Conservation (phyloP, 176 grass and related monocot species). For the Cocos nucifera region DNA sequence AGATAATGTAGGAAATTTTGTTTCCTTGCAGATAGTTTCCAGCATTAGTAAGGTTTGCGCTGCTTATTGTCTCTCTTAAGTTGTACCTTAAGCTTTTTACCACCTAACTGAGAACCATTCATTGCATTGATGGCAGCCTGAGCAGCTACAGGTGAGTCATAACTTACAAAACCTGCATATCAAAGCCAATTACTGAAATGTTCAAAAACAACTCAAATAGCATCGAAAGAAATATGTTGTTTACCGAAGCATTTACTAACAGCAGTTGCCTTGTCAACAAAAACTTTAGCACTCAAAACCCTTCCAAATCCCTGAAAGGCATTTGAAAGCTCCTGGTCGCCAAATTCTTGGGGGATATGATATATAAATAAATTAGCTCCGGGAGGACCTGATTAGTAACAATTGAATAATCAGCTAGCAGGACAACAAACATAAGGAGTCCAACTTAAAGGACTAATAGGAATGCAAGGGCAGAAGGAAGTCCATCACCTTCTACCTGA, state of each 20-base stretch:
- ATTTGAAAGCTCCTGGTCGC: conserved; percentile 73
- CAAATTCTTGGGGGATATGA: conserved; percentile 75
- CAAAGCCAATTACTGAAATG: too few species aligned
- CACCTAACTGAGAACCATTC: conserved; percentile 76
- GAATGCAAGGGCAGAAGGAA: not conserved
- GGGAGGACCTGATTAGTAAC: conserved; percentile 54
- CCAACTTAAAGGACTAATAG: too few species aligned
- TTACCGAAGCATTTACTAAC: conserved; percentile 98
- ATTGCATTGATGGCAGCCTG: conserved; percentile 70
- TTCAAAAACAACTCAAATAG: too few species aligned
- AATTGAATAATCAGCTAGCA: not conserved
- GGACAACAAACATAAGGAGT: too few species aligned
- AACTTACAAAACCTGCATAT: conserved; percentile 90
- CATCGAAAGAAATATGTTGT: not conserved
- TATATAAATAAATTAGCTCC: conserved; percentile 91
- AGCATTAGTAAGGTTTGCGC: conserved; percentile 56
- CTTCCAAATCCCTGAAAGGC: conserved; percentile 85
- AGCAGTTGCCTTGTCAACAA: conserved; percentile 90
- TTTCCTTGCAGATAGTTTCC: conserved; percentile 6
- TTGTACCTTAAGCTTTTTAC: conserved; percentile 98
- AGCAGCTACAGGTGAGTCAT: conserved; percentile 58
- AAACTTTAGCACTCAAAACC: conserved; percentile 95
- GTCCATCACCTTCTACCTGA: conserved; percentile 49
- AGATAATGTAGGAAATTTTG: conserved; percentile 8
- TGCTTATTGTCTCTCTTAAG: conserved; percentile 98